Base-by-base conservation (phyloP, 2,329 filamentous ascomycete genomes). In the Colletotrichum scovillei region DNA sequence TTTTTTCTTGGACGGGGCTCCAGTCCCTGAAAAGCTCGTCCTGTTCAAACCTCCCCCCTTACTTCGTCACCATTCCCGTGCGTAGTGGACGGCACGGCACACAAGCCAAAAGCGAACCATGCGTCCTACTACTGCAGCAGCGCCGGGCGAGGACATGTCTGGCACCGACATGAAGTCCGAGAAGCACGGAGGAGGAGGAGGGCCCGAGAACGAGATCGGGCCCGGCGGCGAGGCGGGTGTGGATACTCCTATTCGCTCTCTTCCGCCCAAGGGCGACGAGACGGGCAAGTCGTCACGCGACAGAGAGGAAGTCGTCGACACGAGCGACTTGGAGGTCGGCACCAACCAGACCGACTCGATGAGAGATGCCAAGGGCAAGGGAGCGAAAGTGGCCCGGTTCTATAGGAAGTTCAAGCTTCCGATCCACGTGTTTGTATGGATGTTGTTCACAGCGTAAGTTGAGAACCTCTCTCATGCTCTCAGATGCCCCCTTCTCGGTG, bases 401-500 rank as follows among this genome's bases (percentile, higher is more conserved):
- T 73, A 65, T 46, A 58, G 38, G 42, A 73, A 70, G 55, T 58
- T 56, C 66, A 64, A 12, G 32, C 66, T 73, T 35, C 67, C 66
- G 14, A 9, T 73, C 22, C 70, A 73, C n/a, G 35, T 73, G 8
- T 12, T 56, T 1, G 62, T 64, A 28, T 73, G 70, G 70, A 42
- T 73, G 42, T n/a, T 64, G 19, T 70, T 68, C 66, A 73, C 70
- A 12, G 67, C 24, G 70, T 73, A 59, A 64, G 70, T 69, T 28
- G 32, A 58, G 60, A 63, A 42, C 38, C 38, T 57, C 42, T 63
- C 28, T 22, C 46, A 28, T 66, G 53, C 49, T 38, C 49, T 38
- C 32, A 42, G 66, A 63, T 53, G 57, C 12, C 38, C 42, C 42
- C 30, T 28, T 16, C 32, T 12, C 5, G 32, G 32, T 35, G 32